phyloP scores from a whole-genome alignment of 2,329 filamentous ascomycete species.

The Esteya vermicola region DNA sequence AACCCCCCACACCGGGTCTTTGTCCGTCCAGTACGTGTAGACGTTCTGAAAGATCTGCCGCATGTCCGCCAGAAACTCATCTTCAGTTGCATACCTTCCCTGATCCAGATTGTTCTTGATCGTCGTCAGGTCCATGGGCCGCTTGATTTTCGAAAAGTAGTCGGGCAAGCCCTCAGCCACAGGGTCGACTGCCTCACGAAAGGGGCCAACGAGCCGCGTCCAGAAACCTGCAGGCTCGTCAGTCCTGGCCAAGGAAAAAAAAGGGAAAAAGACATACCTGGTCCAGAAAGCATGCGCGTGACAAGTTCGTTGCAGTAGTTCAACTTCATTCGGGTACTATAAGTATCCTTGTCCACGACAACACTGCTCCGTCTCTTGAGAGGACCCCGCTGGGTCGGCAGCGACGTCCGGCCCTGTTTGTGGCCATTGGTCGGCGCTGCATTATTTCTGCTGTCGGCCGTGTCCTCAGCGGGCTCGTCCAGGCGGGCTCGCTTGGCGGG shows the following conservation, averaged over 20 bases:
- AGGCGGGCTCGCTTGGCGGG: conserved; percentile 29
- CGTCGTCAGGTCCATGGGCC: conserved; percentile 47
- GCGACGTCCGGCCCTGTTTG: conserved; percentile 17
- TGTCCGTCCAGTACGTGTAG: conserved; percentile 46
- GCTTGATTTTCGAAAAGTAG: conserved; percentile 45
- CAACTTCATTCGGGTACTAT: conserved; percentile 30
- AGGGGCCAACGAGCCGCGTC: conserved; percentile 50
- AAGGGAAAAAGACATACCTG: conserved; percentile 27
- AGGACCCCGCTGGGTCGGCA: conserved; percentile 11
- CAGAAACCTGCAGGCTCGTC: conserved; percentile 42
- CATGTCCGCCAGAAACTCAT: conserved; percentile 42
- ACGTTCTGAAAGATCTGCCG: conserved; percentile 50
- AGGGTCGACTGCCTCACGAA: conserved; percentile 45
- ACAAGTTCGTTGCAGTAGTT: conserved; percentile 45
- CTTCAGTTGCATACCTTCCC: conserved; percentile 33
- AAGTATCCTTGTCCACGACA: conserved; percentile 16
- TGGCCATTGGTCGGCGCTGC: not conserved
- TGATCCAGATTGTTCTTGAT: conserved; percentile 47
- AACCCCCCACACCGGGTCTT: conserved; percentile 37
- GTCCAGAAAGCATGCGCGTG: conserved; percentile 45
- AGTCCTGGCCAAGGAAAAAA: not conserved
- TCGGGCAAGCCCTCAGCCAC: conserved; percentile 40
- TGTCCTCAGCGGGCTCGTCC: conserved; percentile 46
- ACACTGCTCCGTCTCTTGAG: conserved; percentile 8
- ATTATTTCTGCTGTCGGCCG: conserved; percentile 29